These are phyloP conservation scores for Odonthalia washingtoniensis DNA, from an alignment of 31 red algal species.

Conservation along the genomic window DNA sequence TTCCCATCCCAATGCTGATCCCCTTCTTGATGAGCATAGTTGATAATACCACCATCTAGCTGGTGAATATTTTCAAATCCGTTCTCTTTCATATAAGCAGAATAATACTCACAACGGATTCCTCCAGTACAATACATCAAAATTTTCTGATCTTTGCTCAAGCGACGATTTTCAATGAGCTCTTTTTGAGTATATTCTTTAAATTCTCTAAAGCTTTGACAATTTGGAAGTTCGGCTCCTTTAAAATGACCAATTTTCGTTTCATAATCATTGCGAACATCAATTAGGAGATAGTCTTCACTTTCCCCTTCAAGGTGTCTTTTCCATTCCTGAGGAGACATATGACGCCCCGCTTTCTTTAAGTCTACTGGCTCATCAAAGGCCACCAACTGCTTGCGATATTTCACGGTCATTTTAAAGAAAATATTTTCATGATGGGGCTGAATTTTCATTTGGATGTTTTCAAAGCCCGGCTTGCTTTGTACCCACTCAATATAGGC, in stretches of 20 bases:
- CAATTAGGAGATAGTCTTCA: slow-evolving; percentile 38
- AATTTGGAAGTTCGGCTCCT: slow-evolving; percentile 48
- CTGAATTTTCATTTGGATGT: slow-evolving; percentile 1
- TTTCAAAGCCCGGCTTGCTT: neutral
- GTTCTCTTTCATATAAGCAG: slow-evolving; percentile 75
- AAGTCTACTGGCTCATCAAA: neutral
- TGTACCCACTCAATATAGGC: neutral
- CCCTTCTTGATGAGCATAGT: slow-evolving; percentile 15
- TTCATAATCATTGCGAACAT: slow-evolving; percentile 77
- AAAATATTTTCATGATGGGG: neutral
- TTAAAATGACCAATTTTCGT: slow-evolving; percentile 65
- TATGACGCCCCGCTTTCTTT: neutral
- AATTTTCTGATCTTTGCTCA: slow-evolving; percentile 45
- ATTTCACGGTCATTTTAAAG: slow-evolving; percentile 1
- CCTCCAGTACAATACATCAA: slow-evolving; percentile 97
- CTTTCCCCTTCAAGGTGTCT: neutral
- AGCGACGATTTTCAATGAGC: slow-evolving; percentile 14
- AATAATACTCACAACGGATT: slow-evolving; percentile 94
- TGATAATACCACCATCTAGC: slow-evolving; percentile 25
- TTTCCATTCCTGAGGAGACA: neutral
- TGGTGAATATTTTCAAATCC: slow-evolving; percentile 8
- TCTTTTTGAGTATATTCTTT: slow-evolving; percentile 34
- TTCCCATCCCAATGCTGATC: slow-evolving; percentile 8
- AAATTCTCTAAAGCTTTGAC: slow-evolving; percentile 66
- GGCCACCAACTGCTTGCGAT: slow-evolving; percentile 1